Conservation (phyloP, 2,329 filamentous ascomycete species). For the Cercospora sesami region DNA sequence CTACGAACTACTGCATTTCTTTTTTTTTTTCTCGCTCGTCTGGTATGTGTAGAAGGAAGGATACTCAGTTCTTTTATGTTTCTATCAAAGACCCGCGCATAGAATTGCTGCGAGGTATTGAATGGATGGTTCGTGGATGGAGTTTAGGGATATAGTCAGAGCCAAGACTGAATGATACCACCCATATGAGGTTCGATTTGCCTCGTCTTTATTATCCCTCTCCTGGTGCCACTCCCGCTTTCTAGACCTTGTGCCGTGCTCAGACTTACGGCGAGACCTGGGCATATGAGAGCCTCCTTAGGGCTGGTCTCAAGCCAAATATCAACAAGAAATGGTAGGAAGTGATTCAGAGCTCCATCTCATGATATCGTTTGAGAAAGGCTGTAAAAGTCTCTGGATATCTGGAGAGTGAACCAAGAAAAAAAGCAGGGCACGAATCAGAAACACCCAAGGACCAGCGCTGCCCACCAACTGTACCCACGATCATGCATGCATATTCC, state of each 20-base stretch:
- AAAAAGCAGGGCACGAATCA: neutral
- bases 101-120: neutral
- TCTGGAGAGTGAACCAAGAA: neutral
- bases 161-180: neutral
- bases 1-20: neutral
- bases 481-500: neutral
- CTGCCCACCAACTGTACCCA: neutral
- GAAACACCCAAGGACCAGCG: neutral
- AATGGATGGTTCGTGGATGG: neutral
- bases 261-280: neutral
- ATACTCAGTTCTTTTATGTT: neutral
- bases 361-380: neutral
- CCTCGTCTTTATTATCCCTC: neutral
- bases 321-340: too few species aligned
- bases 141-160: neutral
- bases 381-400: neutral
- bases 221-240: neutral
- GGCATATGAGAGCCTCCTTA: neutral
- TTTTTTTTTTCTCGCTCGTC: neutral
- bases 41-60: neutral
- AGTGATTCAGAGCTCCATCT: neutral
- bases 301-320: neutral
- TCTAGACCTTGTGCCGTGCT: neutral
- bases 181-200: neutral
- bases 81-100: neutral